A percentile compares a stretch with the other conserved stretches of the same genome.
phyloP scores from a whole-genome alignment of 108 stramenopile genomes.

The Asterionellopsis glacialis region DNA sequence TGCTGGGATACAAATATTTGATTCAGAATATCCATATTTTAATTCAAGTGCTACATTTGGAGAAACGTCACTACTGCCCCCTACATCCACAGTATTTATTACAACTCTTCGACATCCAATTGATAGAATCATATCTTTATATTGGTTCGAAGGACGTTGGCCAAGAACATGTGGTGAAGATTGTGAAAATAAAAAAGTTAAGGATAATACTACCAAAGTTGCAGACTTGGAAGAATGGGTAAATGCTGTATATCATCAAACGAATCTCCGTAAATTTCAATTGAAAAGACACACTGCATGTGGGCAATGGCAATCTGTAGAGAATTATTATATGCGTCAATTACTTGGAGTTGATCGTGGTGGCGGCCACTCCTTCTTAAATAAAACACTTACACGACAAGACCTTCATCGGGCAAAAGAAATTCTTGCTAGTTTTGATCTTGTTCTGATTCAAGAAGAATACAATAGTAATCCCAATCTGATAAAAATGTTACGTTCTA shows the following conservation, averaged over 20 bases:
- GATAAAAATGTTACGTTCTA: constrained; percentile 1
- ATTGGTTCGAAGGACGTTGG: constrained; percentile 20
- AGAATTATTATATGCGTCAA: constrained; percentile 14
- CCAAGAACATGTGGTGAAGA: constrained; percentile 6
- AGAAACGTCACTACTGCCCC: background rate
- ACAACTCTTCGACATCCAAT: constrained; percentile 15
- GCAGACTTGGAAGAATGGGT: constrained; percentile 11
- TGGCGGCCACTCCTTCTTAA: background rate
- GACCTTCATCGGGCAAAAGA: constrained; percentile 8
- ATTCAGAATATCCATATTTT: constrained; percentile 5
- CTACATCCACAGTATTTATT: constrained; percentile 7
- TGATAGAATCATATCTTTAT: constrained; percentile 10
- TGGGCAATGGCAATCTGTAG: constrained; percentile 12
- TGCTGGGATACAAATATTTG: background rate
- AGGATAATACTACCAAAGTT: constrained; percentile 2
- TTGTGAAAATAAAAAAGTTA: constrained; percentile 5
- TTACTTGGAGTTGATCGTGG: constrained; percentile 12
- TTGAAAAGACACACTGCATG: constrained; percentile 3
- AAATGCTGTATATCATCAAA: constrained; percentile 5
- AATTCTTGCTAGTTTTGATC: constrained; percentile 12
- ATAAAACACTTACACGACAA: constrained; percentile 5
- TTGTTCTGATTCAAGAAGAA: constrained; percentile 10
- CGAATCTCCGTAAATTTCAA: background rate
- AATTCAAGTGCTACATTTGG: background rate
- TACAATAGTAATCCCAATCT: background rate